These are phyloP conservation scores for Apostasia shenzhenica DNA, from an alignment of 106 monocot genomes.

Conservation along the genomic window DNA sequence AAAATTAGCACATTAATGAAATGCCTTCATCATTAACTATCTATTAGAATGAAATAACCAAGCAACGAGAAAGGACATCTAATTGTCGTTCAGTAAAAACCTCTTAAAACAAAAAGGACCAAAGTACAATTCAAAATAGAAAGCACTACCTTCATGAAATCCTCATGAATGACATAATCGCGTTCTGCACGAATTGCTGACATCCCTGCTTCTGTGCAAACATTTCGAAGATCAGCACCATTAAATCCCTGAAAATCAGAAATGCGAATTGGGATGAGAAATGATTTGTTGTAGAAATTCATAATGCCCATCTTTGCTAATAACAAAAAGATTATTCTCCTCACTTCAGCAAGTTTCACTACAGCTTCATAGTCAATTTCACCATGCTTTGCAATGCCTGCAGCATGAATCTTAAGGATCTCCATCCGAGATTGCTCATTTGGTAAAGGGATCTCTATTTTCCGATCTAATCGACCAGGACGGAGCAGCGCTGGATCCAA, in stretches of 20 bases:
- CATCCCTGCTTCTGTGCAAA: constrained; percentile 68
- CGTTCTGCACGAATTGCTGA: constrained; percentile 58
- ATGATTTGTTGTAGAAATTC: not conserved
- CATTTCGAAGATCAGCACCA: constrained; percentile 66
- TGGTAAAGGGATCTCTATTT: constrained; percentile 63
- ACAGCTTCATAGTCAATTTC: constrained; percentile 59
- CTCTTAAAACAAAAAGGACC: no score
- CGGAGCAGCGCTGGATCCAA: constrained; percentile 60
- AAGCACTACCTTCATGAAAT: constrained; percentile 51
- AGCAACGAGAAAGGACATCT: no score
- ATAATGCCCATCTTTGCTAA: not conserved
- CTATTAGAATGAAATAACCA: no score
- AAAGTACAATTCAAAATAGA: no score
- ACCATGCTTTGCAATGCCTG: constrained; percentile 60
- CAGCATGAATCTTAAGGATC: constrained; percentile 63
- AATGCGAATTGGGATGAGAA: not conserved
- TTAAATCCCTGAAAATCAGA: constrained; percentile 57
- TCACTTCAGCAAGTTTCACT: constrained; percentile 56
- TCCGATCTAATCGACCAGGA: constrained; percentile 54
- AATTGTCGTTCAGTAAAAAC: no score
- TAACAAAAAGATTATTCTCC: not conserved
- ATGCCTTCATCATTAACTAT: no score
- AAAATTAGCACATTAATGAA: no score
- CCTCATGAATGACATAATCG: constrained; percentile 66
- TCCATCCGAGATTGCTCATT: constrained; percentile 64